Base-by-base conservation (phyloP, 805 yeast genomes). In the Pichia heedii region DNA sequence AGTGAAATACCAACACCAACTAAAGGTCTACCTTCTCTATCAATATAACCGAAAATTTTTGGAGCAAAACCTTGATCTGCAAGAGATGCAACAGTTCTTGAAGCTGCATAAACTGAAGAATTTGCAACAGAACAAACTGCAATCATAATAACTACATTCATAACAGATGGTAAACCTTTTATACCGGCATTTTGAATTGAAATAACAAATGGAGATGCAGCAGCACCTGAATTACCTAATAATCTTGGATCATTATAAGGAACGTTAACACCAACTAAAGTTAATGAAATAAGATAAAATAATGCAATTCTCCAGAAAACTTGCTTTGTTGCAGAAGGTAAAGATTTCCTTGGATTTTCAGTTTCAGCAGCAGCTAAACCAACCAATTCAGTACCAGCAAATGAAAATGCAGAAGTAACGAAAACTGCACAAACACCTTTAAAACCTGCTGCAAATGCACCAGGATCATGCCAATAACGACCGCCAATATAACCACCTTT, bases 51-150 rank as follows among this genome's bases (percentile, higher is more conserved):
- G 45, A 81, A 71, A 29, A 71, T 53, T 43, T 62, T 60, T 50
- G 88, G 88, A 37, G 79, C 81, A 52, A 74, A 71, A 10, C 84
- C 84, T 60, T 79, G 84, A 43, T 76, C 77, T 9, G 86, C 81
- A 52, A 82, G 62, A 16, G 84, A 74, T 44, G 76, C 79, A 41
- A 82, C 58, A 15, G 86, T 73, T 68, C 89, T 73, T 40, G 87
- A 79, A 47, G 81, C 73, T n/a, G 80, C 84, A 58, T 73, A 82
- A 37, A 80, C 74, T 1, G 87, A 76, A 22, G 86, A 75, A 65
- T 81, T 82, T 47, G 86, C 86, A 39, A 81, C 88, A 12, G 87
- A 81, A 37, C 79, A 62, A 24, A 82, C 85, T 2, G 88, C 79
- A 44, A 81, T 61, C 62, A 82, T 64, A 50, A 82, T 80, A 33